These are phyloP conservation scores for Reticulascus tulasneorum DNA, from an alignment of 2,329 filamentous ascomycete species.

Conservation along the genomic window DNA sequence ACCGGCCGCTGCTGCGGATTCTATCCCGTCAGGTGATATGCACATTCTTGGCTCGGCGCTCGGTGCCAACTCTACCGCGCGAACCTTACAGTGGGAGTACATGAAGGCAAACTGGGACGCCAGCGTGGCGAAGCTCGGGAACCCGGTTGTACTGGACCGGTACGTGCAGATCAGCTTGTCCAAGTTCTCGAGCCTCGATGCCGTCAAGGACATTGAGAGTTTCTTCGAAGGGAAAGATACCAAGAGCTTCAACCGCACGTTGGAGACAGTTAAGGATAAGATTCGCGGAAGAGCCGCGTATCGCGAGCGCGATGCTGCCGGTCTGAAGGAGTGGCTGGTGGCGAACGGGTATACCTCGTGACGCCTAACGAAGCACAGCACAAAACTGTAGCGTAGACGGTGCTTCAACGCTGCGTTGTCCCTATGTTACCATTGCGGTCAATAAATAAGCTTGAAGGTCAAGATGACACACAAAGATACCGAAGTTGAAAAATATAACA, in stretches of 20 bases:
- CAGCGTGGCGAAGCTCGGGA: constrained; percentile 68
- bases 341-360: constrained; percentile 42
- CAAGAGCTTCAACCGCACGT: constrained; percentile 76
- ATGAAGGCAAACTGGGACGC: constrained; percentile 79
- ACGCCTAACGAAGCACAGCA: no score
- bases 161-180: constrained; percentile 76
- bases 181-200: constrained; percentile 69
- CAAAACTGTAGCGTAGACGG: no score
- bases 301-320: constrained; percentile 67
- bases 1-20: constrained; percentile 41
- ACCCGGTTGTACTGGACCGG: constrained; percentile 84
- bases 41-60: constrained; percentile 76
- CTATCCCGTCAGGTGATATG: constrained; percentile 83
- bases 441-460: no score
- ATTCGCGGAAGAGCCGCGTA: constrained; percentile 82
- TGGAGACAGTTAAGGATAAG: constrained; percentile 82
- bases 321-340: constrained; percentile 74
- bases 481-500: no score
- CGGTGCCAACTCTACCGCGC: constrained; percentile 67
- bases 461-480: no score
- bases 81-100: constrained; percentile 78
- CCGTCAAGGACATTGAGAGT: constrained; percentile 69
- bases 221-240: constrained; percentile 91
- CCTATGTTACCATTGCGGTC: no score
- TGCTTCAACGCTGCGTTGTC: no score